Evolutionary conservation across 164 flowering plant genomes (phyloP), one percentile per base, ranked within the genome.

Genomic region (Annona cherimola): DNA sequence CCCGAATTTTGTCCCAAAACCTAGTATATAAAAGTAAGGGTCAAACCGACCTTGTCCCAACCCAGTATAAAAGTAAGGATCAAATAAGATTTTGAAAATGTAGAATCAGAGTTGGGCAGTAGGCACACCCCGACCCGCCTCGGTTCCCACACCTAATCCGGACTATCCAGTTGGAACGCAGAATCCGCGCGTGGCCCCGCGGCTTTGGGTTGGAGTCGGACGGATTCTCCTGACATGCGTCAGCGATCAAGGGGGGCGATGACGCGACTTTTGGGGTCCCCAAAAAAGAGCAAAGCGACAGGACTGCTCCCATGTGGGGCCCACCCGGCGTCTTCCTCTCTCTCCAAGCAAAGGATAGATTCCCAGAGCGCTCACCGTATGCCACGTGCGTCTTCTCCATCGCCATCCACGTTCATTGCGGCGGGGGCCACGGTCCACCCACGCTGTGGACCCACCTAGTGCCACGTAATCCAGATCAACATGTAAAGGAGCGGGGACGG

Each of bases 221-320:
- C 26, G 50, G 35, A 4, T 26, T 43, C n/a, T 19, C 1, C 46
- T 1, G 26, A 16, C 63, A 80, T 83, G 80, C 76, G 55, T 43
- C 82, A 79, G 82, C 18, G 74, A 77, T 74, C 68, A 78, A 81
- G 81, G 79, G 81, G 79, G 79, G 75, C n/a, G 20, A 54, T 83
- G 81, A 5, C 78, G 77, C 77, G 83, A 83, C 75, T 26, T 26
- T 26, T 83, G 84, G 83, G 84, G 83, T 74, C 82, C 74, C 75
- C 83, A 83, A 78, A 83, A 85, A 85, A 84, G 87, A 77, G 81
- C 78, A 81, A 77, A 67, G 85, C 88, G 83, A 87, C 84, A 83
- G 86, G 76, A 75, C 82, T 26, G 83, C 84, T 83, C 86, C 35
- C 55, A 80, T 54, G 73, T 43, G 80, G 86, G 81, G 55, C 82